Evolutionary conservation across 2,329 filamentous ascomycete species (phyloP), one percentile per base, ranked within the genome.

Genomic region (Aspergillus piperis): DNA sequence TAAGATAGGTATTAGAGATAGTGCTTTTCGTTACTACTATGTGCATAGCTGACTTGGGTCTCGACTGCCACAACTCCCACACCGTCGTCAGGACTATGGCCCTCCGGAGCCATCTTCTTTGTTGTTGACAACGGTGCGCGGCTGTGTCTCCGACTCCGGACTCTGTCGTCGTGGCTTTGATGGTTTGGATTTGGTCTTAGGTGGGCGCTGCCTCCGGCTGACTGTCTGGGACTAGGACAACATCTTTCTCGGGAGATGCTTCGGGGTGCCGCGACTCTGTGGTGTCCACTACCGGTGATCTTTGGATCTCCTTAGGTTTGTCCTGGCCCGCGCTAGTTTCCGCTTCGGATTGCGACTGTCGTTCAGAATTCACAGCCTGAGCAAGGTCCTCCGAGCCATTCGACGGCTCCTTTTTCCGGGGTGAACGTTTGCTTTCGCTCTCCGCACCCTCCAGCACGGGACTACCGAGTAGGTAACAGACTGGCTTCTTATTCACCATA

Each of bases 381-480:
- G 15, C 8, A 44, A 5, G 5, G 15, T 32, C 21, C 23, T 44
- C 32, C n/a, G 38, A 8, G 3, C 2, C 4, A 11, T 25, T 23
- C 7, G 23, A 23, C 2, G 25, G 19, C 25, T 3, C n/a, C 10
- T 30, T 17, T 6, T 11, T n/a, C 47, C 10, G 17, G 17, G 19
- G 41, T 44, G 41, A 19, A 10, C 13, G 55, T 27, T 55, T 19
- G 21, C 39, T 32, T 13, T 52, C 19, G 41, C 15, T 27, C 10
- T 60, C 27, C 17, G 13, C 27, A 19, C 62, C 19, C 10, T 30
- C 42, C 17, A 15, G 8, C 21, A 15, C 21, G 3, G 64, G 54
- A 7, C 64, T 54, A 1, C 71, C 71, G 8, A 77, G 64, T 6
- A 77, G 66, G 60, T 72, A 75, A 15, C 68, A 74, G 32, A 77